Base-by-base conservation (phyloP, 495 filamentous ascomycete species). In the Podospora appendiculata region DNA sequence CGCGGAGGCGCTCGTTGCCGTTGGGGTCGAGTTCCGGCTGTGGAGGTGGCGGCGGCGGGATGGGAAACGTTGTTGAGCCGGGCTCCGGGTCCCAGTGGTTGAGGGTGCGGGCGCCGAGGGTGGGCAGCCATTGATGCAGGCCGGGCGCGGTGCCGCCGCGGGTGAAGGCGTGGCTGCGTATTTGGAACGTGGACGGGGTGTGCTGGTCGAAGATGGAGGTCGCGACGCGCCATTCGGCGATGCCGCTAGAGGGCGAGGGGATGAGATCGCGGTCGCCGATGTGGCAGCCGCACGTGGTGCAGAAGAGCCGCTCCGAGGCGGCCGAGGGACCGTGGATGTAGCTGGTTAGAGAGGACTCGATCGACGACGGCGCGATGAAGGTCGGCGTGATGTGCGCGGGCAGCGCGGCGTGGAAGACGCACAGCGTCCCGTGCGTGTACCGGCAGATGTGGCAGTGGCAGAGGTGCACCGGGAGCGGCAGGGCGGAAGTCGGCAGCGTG, bases 361-460 rank as follows among this genome's bases (percentile, higher is more conserved):
- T 55, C 12, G 62, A 66, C 9, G 59, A 67, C 1, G 68, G 70
- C 12, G 60, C 55, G 47, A 69, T 62, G 19, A 67, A 64, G 3
- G 58, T 51, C 11, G 64, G 68, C 19, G 47, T 19, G 8, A 69
- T 40, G 42, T 48, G 56, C 9, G 47, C 45, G 57, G 74, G 68
- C 13, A 70, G 51, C 2, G 55, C 39, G n/a, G 79, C 69, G 62
- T 82, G 81, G 34, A 79, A 76, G 48, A 70, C 69, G 52, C 70
- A 73, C 8, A 85, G 67, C 9, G 76, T 73, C 19, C 86, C 86
- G 47, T 79, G 76, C 4, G 74, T 68, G 38, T 75, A 70, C 16
- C 84, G 79, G 63, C 84, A 89, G 47, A 67, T 70, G 56, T 63
- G 67, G 73, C 86, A 89, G 60, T 85, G 81, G 64, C 86, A 90